Evolutionary conservation across 2,329 filamentous ascomycete genomes (phyloP).

Genomic region (Xylariaceae sp.): DNA sequence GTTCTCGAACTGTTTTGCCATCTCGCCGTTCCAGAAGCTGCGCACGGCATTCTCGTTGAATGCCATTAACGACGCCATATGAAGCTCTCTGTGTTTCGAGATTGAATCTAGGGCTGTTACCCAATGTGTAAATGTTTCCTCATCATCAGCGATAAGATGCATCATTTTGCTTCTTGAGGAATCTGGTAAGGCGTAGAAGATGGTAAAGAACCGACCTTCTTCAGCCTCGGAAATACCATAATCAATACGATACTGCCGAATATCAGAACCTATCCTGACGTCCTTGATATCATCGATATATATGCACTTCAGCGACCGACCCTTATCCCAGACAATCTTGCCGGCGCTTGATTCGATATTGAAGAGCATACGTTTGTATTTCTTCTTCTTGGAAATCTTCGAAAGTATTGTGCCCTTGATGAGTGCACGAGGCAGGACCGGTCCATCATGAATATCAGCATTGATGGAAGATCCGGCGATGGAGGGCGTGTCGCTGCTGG

Average conservation of each 20-base stretch:
- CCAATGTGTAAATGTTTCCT: slow-evolving; percentile 78
- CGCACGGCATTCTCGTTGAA: slow-evolving; percentile 83
- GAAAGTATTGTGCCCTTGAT: slow-evolving; percentile 78
- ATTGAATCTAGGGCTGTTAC: slow-evolving; percentile 83
- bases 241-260: slow-evolving; percentile 87
- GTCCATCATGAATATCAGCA: slow-evolving; percentile 59
- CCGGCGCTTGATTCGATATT: slow-evolving; percentile 82
- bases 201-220: slow-evolving; percentile 83
- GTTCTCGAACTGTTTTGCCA: slow-evolving; percentile 69
- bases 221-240: slow-evolving; percentile 71
- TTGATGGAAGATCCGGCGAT: slow-evolving; percentile 49
- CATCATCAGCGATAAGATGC: slow-evolving; percentile 82
- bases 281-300: slow-evolving; percentile 96
- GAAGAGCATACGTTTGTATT: slow-evolving; percentile 70
- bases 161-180: slow-evolving; percentile 84
- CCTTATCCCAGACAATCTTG: slow-evolving; percentile 86
- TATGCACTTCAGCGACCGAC: slow-evolving; percentile 79
- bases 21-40: slow-evolving; percentile 85
- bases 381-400: slow-evolving; percentile 86
- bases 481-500: slow-evolving; percentile 55
- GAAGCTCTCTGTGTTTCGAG: slow-evolving; percentile 82
- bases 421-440: slow-evolving; percentile 77
- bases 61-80: slow-evolving; percentile 87
- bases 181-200: slow-evolving; percentile 82
- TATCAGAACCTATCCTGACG: slow-evolving; percentile 81